phyloP scores from a whole-genome alignment of 352 stramenopile species.

The Pseudoperonospora humuli region DNA sequence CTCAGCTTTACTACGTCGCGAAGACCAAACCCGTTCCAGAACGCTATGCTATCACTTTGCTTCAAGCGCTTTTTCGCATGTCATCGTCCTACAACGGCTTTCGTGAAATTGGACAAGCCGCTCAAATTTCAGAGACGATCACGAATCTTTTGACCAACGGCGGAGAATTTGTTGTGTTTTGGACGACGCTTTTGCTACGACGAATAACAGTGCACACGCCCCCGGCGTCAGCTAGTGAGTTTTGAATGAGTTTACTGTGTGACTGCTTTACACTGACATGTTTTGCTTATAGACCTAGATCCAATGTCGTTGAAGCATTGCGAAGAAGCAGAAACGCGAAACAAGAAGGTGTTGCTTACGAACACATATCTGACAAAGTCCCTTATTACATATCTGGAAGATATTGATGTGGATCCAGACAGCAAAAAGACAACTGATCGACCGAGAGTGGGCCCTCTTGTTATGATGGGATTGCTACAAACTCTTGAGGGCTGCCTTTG shows the following conservation, averaged over 20 bases:
- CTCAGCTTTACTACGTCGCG: slow-evolving; percentile 71
- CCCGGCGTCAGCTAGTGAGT: slow-evolving; percentile 39
- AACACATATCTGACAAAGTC: slow-evolving; percentile 63
- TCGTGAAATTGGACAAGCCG: slow-evolving; percentile 67
- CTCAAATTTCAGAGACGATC: slow-evolving; percentile 71
- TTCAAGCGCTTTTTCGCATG: slow-evolving; percentile 83
- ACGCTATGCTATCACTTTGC: slow-evolving; percentile 54
- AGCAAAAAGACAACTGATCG: slow-evolving; percentile 6
- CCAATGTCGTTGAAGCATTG: slow-evolving; percentile 48
- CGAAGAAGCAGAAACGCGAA: slow-evolving; percentile 60
- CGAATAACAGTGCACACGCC: slow-evolving; percentile 47
- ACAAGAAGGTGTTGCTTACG: slow-evolving; percentile 68
- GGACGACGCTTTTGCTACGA: slow-evolving; percentile 66
- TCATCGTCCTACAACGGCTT: slow-evolving; percentile 83
- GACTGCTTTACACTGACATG: background rate
- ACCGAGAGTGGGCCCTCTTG: slow-evolving; percentile 46
- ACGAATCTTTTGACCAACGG: slow-evolving; percentile 66
- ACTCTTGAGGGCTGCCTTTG: slow-evolving; percentile 89
- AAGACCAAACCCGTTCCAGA: slow-evolving; percentile 60
- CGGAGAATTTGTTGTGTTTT: slow-evolving; percentile 86
- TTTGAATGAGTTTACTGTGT: background rate
- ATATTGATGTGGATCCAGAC: slow-evolving; percentile 40
- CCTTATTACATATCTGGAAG: slow-evolving; percentile 50
- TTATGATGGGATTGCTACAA: slow-evolving; percentile 88
- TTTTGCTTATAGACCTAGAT: slow-evolving; percentile 33